Evolutionary conservation across 345 rosid species (phyloP).

Genomic region (Rhizophora mangle): DNA sequence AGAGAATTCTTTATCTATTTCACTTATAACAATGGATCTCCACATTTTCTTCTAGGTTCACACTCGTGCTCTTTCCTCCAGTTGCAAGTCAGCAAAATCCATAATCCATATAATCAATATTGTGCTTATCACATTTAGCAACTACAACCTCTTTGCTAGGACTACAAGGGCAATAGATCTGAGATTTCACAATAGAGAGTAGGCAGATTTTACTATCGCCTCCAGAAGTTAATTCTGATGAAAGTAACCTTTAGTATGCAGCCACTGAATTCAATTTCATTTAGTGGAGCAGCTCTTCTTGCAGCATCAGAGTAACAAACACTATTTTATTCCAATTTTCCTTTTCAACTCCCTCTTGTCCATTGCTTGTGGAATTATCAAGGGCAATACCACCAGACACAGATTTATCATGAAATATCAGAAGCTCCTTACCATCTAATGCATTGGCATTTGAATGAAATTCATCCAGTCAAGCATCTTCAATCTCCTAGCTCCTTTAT

Average conservation of each 20-base stretch:
- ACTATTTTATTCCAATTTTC: conserved; percentile 69
- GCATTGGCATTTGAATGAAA: too few relatives aligned
- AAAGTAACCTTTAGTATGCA: conserved; percentile 52
- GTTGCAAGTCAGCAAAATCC: conserved; percentile 41
- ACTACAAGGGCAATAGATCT: conserved; percentile 59
- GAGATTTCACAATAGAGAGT: conserved; percentile 63
- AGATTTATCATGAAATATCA: too few relatives aligned
- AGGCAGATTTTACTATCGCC: conserved; percentile 40
- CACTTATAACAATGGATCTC: conserved; percentile 38
- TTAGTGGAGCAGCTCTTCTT: conserved; percentile 50
- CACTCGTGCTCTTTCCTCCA: conserved; percentile 36
- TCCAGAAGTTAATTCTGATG: conserved; percentile 43
- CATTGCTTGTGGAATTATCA: not conserved
- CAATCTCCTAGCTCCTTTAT: too few relatives aligned
- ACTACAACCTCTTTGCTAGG: conserved; percentile 44
- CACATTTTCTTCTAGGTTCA: conserved; percentile 25
- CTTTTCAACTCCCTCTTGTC: conserved; percentile 8
- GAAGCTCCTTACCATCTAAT: too few relatives aligned
- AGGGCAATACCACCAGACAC: too few relatives aligned
- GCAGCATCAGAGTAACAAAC: conserved; percentile 67
- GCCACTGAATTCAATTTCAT: conserved; percentile 50
- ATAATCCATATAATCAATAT: conserved; percentile 34
- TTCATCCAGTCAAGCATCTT: too few relatives aligned
- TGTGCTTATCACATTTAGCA: conserved; percentile 40
- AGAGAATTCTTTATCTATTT: conserved; percentile 51